Evolutionary conservation across 768 basidiomycete species (phyloP), one percentile per base, ranked within the genome.

Genomic region (Psilocybe sp.): DNA sequence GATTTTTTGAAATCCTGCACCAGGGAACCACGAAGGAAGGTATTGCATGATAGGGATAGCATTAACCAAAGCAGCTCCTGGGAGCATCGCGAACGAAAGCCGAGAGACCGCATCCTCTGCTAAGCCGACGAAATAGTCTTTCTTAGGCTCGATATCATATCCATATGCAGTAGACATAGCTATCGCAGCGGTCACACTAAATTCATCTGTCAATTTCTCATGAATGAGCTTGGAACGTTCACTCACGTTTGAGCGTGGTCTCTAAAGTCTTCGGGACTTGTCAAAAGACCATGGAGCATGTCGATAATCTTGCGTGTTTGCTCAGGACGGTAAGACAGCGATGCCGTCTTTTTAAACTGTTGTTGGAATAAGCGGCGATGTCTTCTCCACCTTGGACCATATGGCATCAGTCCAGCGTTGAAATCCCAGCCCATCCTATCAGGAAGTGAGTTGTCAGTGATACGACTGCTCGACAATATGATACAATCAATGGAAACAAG

Each of bases 341-440:
- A 46, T 7, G 54, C 42, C 18, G 51, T 36, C 2, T 57, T 31
- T 33, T 59, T 56, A 47, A 68, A 63, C 39, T 56, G 51, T 49
- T 63, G 58, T 20, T 61, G 58, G 34, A 59, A 60, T 15, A 64
- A 20, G 31, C 56, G 58, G 34, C 68, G 59, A 13, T 59, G 54
- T 2, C 52, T 43, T 16, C 56, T 48, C 64, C 61, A 70, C 23
- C 37, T 40, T 3, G 54, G 48, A 5, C 61, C 61, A 43, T 69
- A 67, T 1, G 32, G 53, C 50, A 63, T 53, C 16, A 63, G 52
- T 1, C 55, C 59, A 39, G 62, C 43, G 20, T 57, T 58, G 36
- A 54, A 60, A 28, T 51, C 58, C 55, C 59, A 64, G 15, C 63
- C 65, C 38, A 57, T 55, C 33, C 67, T 65, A 44, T 41, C 1